Evolutionary conservation across 305 asterid genomes (phyloP).

Genomic region (Fraxinus sp.): DNA sequence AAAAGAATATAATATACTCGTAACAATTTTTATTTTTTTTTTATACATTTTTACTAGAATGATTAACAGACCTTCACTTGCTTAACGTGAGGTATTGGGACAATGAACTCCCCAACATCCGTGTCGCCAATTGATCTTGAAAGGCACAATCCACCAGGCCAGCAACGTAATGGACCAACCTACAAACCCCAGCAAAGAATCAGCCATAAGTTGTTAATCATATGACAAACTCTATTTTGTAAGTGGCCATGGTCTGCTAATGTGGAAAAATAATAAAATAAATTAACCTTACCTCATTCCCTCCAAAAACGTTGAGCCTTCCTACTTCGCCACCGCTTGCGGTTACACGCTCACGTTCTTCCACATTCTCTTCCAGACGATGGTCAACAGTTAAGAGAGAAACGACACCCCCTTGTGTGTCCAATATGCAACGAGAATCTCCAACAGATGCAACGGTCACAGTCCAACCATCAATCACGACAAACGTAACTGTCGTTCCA

Average conservation of each 20-base stretch:
- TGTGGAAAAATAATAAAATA: neutral
- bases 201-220: constrained; percentile 3
- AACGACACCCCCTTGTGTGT: constrained; percentile 83
- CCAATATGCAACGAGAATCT: constrained; percentile 92
- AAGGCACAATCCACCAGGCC: constrained; percentile 99
- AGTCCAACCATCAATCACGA: constrained; percentile 88
- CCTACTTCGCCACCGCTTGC: constrained; percentile 99
- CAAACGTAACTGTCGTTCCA: constrained; percentile 93
- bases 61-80: constrained; percentile 82
- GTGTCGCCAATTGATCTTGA: constrained; percentile 99
- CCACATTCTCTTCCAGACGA: constrained; percentile 88
- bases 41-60: neutral
- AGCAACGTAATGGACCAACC: constrained; percentile 99
- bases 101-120: constrained; percentile 95
- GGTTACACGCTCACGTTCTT: constrained; percentile 93
- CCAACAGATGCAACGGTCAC: constrained; percentile 97
- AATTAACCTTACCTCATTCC: constrained; percentile 58
- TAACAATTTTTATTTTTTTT: too few species aligned
- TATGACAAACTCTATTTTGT: neutral
- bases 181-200: constrained; percentile 25
- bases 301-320: constrained; percentile 88
- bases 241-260: neutral
- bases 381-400: constrained; percentile 92
- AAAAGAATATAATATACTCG: neutral
- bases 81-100: constrained; percentile 97